Conservation (phyloP, 495 filamentous ascomycete species). For the Lophiotrema nucula region DNA sequence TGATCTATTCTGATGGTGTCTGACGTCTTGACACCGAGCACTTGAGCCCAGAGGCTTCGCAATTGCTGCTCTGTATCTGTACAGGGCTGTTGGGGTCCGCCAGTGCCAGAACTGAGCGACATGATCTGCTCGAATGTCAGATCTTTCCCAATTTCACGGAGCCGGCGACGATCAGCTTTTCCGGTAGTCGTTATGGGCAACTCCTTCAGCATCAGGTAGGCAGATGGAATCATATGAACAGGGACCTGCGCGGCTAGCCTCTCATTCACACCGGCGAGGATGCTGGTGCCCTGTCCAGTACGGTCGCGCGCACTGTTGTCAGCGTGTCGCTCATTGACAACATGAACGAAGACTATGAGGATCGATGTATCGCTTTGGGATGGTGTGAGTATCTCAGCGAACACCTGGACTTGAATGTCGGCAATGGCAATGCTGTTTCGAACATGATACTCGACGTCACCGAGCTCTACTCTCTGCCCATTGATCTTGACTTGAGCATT, state of each 20-base stretch:
- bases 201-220: neutral
- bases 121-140: neutral
- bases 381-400: neutral
- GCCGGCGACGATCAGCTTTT: neutral
- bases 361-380: neutral
- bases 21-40: neutral
- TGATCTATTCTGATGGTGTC: neutral
- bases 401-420: neutral
- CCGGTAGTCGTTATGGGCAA: neutral
- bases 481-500: conserved; percentile 50
- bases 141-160: neutral
- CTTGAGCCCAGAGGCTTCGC: neutral
- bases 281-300: conserved; percentile 9
- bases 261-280: neutral
- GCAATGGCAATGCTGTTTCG: neutral
- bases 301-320: no score
- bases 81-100: neutral
- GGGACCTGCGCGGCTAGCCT: neutral
- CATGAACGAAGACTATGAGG: neutral
- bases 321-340: neutral
- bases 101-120: neutral
- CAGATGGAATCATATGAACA: neutral
- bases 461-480: conserved; percentile 48
- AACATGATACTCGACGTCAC: conserved; percentile 37
- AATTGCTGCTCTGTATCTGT: neutral